A percentile compares a stretch with the other conserved stretches of the same genome.
phyloP scores from a whole-genome alignment of 805 yeast species.

The Metschnikowia chrysomelidarum region DNA sequence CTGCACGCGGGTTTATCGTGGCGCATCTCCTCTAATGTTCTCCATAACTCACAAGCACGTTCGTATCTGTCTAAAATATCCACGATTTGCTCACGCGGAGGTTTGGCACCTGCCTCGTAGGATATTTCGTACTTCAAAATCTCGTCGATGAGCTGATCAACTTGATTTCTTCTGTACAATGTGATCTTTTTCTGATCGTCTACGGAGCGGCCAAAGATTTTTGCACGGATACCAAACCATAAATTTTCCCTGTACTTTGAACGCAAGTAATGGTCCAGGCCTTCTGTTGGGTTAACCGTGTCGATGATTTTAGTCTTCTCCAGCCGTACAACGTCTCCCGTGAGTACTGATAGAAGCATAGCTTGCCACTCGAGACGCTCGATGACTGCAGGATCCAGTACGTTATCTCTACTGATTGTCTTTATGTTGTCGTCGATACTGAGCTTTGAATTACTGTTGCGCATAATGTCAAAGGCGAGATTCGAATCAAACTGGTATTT shows the following conservation, averaged over 20 bases:
- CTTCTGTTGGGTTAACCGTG: conserved; percentile 37
- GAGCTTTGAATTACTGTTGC: conserved; percentile 22
- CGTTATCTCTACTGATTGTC: conserved; percentile 36
- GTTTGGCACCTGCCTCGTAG: conserved; percentile 32
- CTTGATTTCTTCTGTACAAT: conserved; percentile 64
- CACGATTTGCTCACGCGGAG: conserved; percentile 49
- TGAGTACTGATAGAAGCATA: conserved; percentile 83
- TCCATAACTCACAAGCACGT: conserved; percentile 73
- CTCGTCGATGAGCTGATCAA: conserved; percentile 70
- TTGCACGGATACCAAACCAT: conserved; percentile 88
- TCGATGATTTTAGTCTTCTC: conserved; percentile 78
- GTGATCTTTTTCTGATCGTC: conserved; percentile 74
- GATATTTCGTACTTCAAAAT: conserved; percentile 61
- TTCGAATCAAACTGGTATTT: conserved; percentile 49
- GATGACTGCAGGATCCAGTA: conserved; percentile 48
- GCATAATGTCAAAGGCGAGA: conserved; percentile 36
- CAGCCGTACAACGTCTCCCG: conserved; percentile 90
- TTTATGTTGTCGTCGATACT: conserved; percentile 34
- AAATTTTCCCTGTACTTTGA: conserved; percentile 64
- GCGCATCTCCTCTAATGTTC: conserved; percentile 72
- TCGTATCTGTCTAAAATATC: conserved; percentile 59
- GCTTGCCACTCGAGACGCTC: conserved; percentile 96
- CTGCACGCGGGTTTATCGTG: conserved; percentile 72
- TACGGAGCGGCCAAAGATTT: conserved; percentile 73
- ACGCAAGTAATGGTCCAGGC: conserved; percentile 49